Evolutionary conservation across 2,329 filamentous ascomycete genomes (phyloP).

Genomic region (Fusarium tanahbumbuense): DNA sequence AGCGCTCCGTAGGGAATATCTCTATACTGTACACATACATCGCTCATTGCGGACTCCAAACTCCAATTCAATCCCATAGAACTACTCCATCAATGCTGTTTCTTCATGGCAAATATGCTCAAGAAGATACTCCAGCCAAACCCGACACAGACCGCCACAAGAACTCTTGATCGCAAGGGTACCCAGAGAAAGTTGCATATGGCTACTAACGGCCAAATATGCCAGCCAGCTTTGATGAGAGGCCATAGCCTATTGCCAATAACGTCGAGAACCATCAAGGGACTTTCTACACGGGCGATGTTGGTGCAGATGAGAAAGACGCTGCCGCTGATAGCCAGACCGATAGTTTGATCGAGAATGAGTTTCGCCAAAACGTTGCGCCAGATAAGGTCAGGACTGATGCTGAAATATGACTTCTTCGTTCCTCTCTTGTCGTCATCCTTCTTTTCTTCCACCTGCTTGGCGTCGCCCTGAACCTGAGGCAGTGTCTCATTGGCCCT

Average conservation of each 20-base stretch:
- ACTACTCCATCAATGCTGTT: background rate
- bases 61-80: background rate
- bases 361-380: constrained; percentile 51
- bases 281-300: constrained; percentile 47
- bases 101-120: constrained; percentile 50
- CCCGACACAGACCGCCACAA: constrained; percentile 52
- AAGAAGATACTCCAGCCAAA: constrained; percentile 55
- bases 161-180: constrained; percentile 51
- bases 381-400: constrained; percentile 49
- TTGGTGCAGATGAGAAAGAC: constrained; percentile 53
- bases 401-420: constrained; percentile 28
- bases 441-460: constrained; percentile 41
- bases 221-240: constrained; percentile 52
- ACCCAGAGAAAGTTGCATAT: constrained; percentile 53
- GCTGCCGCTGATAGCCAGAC: constrained; percentile 50
- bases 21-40: constrained; percentile 7
- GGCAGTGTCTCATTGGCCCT: constrained; percentile 39
- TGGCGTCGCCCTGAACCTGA: constrained; percentile 30
- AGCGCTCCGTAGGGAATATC: constrained; percentile 13
- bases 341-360: constrained; percentile 53
- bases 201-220: constrained; percentile 53
- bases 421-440: constrained; percentile 33
- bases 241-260: constrained; percentile 46
- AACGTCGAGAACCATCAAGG: constrained; percentile 43
- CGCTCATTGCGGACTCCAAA: constrained; percentile 7